A percentile compares a stretch with the other conserved stretches of the same genome.
phyloP scores from a whole-genome alignment of 2,329 filamentous ascomycete species.

The Coniochaeta sp. region DNA sequence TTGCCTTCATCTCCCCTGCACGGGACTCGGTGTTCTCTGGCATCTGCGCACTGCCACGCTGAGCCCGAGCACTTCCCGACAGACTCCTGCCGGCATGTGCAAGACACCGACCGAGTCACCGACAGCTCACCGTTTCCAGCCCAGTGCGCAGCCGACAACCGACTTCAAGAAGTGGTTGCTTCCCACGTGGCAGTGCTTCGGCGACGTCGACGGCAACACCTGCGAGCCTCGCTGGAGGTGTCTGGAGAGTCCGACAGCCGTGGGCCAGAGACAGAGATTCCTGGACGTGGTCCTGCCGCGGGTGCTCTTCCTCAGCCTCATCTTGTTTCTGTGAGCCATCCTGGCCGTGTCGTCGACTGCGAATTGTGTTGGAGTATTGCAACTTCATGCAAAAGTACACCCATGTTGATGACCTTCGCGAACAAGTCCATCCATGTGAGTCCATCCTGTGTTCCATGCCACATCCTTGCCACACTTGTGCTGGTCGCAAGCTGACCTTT shows the following conservation, averaged over 20 bases:
- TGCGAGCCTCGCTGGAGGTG: neutral
- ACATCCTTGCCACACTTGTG: too few species aligned
- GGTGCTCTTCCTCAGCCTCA: neutral
- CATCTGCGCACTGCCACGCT: neutral
- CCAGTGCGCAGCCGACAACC: neutral
- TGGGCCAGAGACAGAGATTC: neutral
- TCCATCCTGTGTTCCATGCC: neutral
- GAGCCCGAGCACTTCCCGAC: neutral
- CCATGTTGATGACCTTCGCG: too few species aligned
- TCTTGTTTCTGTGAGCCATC: neutral
- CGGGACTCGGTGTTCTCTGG: neutral
- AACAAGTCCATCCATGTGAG: too few species aligned
- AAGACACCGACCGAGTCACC: neutral
- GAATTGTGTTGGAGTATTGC: too few species aligned
- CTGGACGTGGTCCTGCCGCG: neutral
- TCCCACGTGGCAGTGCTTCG: neutral
- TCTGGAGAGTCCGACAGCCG: neutral
- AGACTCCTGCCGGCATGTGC: neutral
- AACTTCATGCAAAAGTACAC: too few species aligned
- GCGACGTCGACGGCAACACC: neutral
- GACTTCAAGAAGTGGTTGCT: neutral
- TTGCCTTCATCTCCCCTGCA: neutral
- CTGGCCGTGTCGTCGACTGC: too few species aligned
- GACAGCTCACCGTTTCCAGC: neutral
- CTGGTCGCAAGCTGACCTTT: neutral